Percentiles rank a stretch among this genome's conserved stretches.
These are phyloP conservation scores for Sclerotinia spermophila DNA, from an alignment of 2,329 filamentous ascomycete genomes.

Conservation along the genomic window DNA sequence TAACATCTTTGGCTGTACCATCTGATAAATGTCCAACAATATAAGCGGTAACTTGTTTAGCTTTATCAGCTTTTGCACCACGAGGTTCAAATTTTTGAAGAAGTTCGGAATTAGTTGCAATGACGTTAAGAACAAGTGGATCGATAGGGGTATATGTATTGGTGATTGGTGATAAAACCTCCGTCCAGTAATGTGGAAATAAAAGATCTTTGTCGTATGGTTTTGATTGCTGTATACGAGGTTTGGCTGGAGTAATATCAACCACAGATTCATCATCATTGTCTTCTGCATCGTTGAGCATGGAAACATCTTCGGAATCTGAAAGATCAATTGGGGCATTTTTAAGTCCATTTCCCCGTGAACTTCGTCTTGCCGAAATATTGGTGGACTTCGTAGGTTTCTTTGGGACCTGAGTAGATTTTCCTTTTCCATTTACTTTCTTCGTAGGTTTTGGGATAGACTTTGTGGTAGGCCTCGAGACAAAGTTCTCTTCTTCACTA, in stretches of 20 bases:
- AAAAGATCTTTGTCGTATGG: conserved; percentile 72
- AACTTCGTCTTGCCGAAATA: conserved; percentile 27
- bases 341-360: conserved; percentile 33
- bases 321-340: conserved; percentile 43
- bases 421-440: conserved; percentile 23
- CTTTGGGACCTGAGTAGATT: conserved; percentile 24
- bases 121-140: conserved; percentile 59
- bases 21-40: conserved; percentile 78
- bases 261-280: conserved; percentile 53
- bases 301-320: conserved; percentile 50
- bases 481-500: conserved; percentile 14
- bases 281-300: conserved; percentile 45
- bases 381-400: conserved; percentile 22
- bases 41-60: conserved; percentile 87
- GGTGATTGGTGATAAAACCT: conserved; percentile 78
- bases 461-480: conserved; percentile 11
- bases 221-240: conserved; percentile 35
- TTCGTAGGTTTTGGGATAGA: conserved; percentile 26
- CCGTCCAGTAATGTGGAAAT: conserved; percentile 90
- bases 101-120: conserved; percentile 70
- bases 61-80: conserved; percentile 76
- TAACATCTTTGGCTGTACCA: conserved; percentile 87
- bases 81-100: conserved; percentile 76
- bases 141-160: conserved; percentile 78
- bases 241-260: conserved; percentile 43